phyloP scores from a whole-genome alignment of 2,329 filamentous ascomycete species.

The Camptophora hylomeconis region DNA sequence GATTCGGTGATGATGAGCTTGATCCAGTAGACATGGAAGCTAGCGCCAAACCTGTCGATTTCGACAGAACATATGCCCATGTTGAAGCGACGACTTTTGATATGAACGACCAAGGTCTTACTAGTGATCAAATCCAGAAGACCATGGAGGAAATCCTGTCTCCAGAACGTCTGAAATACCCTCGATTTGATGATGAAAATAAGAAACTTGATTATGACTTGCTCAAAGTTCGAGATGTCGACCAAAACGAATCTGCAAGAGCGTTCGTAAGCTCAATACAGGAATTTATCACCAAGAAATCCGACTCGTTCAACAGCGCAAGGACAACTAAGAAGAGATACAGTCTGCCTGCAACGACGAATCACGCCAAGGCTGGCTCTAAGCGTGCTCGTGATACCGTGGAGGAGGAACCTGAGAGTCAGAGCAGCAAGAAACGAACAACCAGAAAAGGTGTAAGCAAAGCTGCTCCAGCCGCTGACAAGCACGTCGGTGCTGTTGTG shows the following conservation, averaged over 20 bases:
- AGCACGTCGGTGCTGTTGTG: constrained; percentile 6
- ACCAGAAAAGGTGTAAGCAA: constrained; percentile 14
- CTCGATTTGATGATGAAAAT: constrained; percentile 47
- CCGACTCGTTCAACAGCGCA: constrained; percentile 46
- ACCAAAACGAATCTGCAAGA: constrained; percentile 70
- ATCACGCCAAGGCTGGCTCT: constrained; percentile 4
- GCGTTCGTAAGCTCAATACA: constrained; percentile 70
- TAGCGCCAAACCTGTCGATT: constrained; percentile 79
- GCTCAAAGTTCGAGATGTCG: constrained; percentile 30
- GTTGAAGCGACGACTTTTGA: constrained; percentile 62
- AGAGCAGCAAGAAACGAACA: constrained; percentile 12
- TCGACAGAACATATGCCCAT: constrained; percentile 81
- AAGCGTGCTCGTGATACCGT: constrained; percentile 21
- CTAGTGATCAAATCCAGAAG: constrained; percentile 58
- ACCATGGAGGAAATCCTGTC: constrained; percentile 57
- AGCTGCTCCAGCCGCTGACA: constrained; percentile 5
- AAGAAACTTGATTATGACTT: constrained; percentile 50
- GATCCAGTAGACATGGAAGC: constrained; percentile 98
- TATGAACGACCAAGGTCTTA: constrained; percentile 59
- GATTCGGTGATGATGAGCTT: constrained; percentile 89
- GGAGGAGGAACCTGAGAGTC: constrained; percentile 23
- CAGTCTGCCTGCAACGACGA: constrained; percentile 6
- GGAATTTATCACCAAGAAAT: constrained; percentile 53
- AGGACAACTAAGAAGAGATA: constrained; percentile 13
- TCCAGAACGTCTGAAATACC: constrained; percentile 52